Conservation (phyloP, 345 rosid genomes). For the Gossypium thurberi region DNA sequence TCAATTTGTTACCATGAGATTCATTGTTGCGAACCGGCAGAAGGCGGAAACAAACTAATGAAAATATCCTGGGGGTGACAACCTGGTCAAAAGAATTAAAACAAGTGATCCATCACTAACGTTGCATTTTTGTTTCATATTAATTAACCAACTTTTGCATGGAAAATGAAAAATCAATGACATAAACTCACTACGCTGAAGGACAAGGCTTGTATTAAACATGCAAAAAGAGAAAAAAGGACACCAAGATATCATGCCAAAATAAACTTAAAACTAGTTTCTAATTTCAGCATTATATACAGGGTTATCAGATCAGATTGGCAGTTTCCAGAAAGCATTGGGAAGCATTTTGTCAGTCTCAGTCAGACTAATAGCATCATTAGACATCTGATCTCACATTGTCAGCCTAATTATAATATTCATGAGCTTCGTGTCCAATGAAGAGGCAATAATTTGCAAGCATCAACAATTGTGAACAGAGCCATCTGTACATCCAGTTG, state of each 20-base stretch:
- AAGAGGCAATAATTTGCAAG: neutral
- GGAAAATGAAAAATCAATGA: neutral
- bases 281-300: neutral
- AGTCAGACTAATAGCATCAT: neutral
- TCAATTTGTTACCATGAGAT: conserved; percentile 41
- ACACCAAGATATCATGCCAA: neutral
- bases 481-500: neutral
- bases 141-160: neutral
- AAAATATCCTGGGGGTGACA: conserved; percentile 63
- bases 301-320: neutral
- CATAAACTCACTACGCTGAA: neutral
- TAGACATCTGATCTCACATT: neutral
- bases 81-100: conserved; percentile 35
- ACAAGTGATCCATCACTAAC: neutral
- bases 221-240: neutral
- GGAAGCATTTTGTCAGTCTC: neutral
- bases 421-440: neutral
- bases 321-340: neutral
- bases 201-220: neutral
- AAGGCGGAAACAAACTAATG: conserved; percentile 75
- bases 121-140: neutral
- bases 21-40: conserved; percentile 29
- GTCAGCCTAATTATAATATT: neutral
- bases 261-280: neutral
- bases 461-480: neutral